Base-by-base conservation (phyloP, 306 rosid genomes). In the Cajanus cajan region DNA sequence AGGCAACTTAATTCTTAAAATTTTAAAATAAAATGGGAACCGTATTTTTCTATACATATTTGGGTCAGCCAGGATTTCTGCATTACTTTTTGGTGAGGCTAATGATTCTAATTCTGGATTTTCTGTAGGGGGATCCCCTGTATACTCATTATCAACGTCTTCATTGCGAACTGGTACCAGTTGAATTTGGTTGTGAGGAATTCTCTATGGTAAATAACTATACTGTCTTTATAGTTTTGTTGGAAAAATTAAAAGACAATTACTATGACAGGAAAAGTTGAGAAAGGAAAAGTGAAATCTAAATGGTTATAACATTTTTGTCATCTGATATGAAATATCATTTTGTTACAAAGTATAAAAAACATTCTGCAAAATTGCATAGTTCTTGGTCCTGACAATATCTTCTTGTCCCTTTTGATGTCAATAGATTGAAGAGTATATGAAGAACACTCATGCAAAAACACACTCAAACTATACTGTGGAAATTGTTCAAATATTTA, bases 401-500 rank as follows among this genome's bases (percentile, higher is more conserved):
- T 54, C 48, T 52, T 45, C 34, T 28, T 33, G 43, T 36, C 68
- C 51, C 54, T 25, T 54, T 71, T 77, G 76, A 77, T 80, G 82
- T 78, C 54, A 67, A 66, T 84, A 94, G 98, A 86, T 94, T 86
- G 89, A 89, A 41, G 88, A 88, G 75, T 95, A 95, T 77, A 82
- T 78, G 89, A 87, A 84, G 78, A 89, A 95, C 77, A 93, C 99
- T 73, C 99, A 93, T 68, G 98, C 98, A 4, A 78, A 90, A 82
- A 93, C 98, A 13, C 99, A 95, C 87, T 84, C 99, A 84, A 85
- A 83, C 74, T 95, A 93, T 70, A 67, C 88, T 3, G 97, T 87
- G 74, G 89, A 90, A 34, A 88, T 93, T 78, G 91, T 76, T 78
- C 96, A 88, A 76, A 80, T 96, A 86, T 91, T 96, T 75, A 85